Evolutionary conservation across 179 eudicot species (phyloP).

Genomic region (Pouteria campechiana): DNA sequence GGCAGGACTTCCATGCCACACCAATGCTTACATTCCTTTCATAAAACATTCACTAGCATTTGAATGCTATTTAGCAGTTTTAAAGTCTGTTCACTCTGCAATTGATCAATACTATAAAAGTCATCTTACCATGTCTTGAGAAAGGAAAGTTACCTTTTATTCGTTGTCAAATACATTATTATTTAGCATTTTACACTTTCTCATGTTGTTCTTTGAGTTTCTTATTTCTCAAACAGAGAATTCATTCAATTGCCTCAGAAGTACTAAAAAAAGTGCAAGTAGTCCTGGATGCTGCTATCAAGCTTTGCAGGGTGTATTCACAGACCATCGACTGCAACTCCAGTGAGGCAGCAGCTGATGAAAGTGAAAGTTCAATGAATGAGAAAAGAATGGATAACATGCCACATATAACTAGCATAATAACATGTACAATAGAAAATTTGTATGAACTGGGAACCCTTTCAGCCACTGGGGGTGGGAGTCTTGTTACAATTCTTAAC

Average conservation of each 20-base stretch:
- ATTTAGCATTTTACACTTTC: background rate
- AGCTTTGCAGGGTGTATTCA: constrained; percentile 59
- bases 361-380: constrained; percentile 15
- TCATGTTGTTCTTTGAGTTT: no score
- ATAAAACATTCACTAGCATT: no score
- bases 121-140: no score
- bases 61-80: no score
- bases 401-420: constrained; percentile 34
- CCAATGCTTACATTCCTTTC: no score
- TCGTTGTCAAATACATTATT: no score
- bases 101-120: no score
- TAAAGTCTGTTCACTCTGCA: no score
- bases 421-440: constrained; percentile 45
- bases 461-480: constrained; percentile 88
- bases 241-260: constrained; percentile 42
- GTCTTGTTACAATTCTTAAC: constrained; percentile 69
- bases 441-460: constrained; percentile 69
- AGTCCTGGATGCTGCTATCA: constrained; percentile 53
- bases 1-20: no score
- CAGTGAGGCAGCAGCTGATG: constrained; percentile 15
- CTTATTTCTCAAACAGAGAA: constrained; percentile 32
- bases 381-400: constrained; percentile 17
- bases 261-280: constrained; percentile 44
- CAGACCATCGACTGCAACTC: constrained; percentile 45
- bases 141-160: no score